Evolutionary conservation across 2,329 filamentous ascomycete genomes (phyloP).

Genomic region (Verticillium isaacii): DNA sequence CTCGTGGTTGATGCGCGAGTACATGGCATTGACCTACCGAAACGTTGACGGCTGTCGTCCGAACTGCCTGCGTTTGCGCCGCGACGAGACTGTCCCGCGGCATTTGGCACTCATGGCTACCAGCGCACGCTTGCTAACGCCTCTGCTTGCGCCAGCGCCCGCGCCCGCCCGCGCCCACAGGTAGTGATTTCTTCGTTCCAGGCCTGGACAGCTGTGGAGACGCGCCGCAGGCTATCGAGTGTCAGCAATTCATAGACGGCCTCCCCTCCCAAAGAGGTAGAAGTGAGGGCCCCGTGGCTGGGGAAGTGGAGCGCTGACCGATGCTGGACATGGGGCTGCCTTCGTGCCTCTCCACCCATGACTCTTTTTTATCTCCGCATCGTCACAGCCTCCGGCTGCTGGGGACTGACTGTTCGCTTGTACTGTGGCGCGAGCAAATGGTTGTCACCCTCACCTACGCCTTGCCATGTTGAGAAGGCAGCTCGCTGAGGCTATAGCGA

Average conservation of each 20-base stretch:
- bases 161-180: background rate
- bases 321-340: background rate
- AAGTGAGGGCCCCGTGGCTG: background rate
- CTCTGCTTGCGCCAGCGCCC: background rate
- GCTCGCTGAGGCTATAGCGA: background rate
- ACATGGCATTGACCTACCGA: background rate
- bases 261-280: background rate
- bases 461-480: background rate
- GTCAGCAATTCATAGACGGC: background rate
- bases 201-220: background rate
- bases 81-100: background rate
- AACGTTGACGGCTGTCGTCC: background rate
- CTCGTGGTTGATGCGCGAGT: background rate
- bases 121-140: too few species aligned
- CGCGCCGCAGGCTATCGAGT: background rate
- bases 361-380: background rate
- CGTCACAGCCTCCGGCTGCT: background rate
- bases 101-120: too few species aligned
- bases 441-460: background rate
- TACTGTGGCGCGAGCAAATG: too few species aligned
- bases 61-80: background rate
- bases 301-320: background rate
- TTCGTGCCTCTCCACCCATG: background rate
- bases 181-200: background rate
- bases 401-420: too few species aligned